Evolutionary conservation across 2,329 filamentous ascomycete species (phyloP).

Genomic region (Penicillium sp.): DNA sequence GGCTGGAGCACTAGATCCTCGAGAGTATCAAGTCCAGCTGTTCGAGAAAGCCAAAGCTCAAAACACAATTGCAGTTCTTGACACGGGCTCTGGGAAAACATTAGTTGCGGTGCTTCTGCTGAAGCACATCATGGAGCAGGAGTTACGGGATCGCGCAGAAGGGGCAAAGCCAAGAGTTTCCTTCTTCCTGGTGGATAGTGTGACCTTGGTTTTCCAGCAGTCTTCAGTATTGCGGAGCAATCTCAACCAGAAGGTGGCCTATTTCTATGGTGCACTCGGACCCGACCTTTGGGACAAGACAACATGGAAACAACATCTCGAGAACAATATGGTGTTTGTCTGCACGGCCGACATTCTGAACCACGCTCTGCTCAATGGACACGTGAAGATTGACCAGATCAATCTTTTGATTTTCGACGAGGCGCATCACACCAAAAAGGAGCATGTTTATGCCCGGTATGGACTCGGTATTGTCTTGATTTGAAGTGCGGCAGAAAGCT

Average conservation of each 20-base stretch:
- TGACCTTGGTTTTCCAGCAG: slow-evolving; percentile 89
- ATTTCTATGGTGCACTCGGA: slow-evolving; percentile 71
- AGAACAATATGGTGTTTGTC: slow-evolving; percentile 77
- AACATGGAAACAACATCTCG: slow-evolving; percentile 60
- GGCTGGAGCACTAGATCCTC: slow-evolving; percentile 70
- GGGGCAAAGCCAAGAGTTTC: slow-evolving; percentile 66
- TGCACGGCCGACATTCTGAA: slow-evolving; percentile 88
- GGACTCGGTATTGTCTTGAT: neutral
- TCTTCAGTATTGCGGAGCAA: slow-evolving; percentile 78
- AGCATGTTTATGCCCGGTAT: slow-evolving; percentile 78
- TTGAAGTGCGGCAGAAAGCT: neutral
- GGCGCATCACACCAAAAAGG: slow-evolving; percentile 93
- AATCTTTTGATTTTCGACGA: slow-evolving; percentile 95
- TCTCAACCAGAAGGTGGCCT: slow-evolving; percentile 71
- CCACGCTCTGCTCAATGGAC: slow-evolving; percentile 75
- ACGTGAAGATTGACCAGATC: slow-evolving; percentile 77
- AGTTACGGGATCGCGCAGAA: slow-evolving; percentile 67
- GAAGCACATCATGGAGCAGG: slow-evolving; percentile 71
- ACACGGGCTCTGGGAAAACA: slow-evolving; percentile 91
- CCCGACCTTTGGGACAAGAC: slow-evolving; percentile 61
- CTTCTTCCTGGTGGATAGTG: slow-evolving; percentile 90
- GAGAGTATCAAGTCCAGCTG: slow-evolving; percentile 89
- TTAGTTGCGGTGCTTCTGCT: slow-evolving; percentile 89
- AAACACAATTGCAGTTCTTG: slow-evolving; percentile 90
- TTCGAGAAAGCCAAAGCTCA: slow-evolving; percentile 81